Base-by-base conservation (phyloP, 345 rosid genomes). In the Combretum micranthum region DNA sequence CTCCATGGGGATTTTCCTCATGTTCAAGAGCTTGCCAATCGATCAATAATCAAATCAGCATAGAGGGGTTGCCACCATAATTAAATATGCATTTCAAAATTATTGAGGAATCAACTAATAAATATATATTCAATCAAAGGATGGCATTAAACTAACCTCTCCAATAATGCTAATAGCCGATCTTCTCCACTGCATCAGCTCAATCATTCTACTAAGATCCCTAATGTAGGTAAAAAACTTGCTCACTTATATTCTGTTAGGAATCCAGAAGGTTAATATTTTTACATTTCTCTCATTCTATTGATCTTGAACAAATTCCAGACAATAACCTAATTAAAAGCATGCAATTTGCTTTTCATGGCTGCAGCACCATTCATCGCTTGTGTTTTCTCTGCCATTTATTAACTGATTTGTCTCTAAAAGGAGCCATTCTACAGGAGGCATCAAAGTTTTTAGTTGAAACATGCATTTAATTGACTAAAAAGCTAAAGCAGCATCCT, bases 361-460 rank as follows among this genome's bases (percentile, higher is more conserved):
- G 99, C 97, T 61, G 96, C 95, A 55, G 89, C 90, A 66, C 96
- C 97, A 59, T 84, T 89, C 18, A 88, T 85, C 59, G 89, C 88
- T 63, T 82, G 90, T 42, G 97, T 77, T 77, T 85, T 89, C 97
- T 87, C 66, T 93, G 91, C 97, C 99, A 89, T 69, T 83, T 87
- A 70, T 93, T 94, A 50, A 93, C 75, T 12, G 97, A 86, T 74
- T 83, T 87, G 71, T 89, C 77, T 75, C 96, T 75, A 65, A 93
- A 93, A 50, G 78, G 50, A 65, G 82, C 81, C 64, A 83, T 76
- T 78, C 97, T 93, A 47, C 70, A 84, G 61, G 53, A 69, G 54
- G 52, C 61, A 47, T 32, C 50, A 68, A 67, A 47, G 37, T 16
- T n/a, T n/a, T n/a, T n/a, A n/a, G n/a, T n/a, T n/a, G n/a, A n/a